Evolutionary conservation across 2,329 filamentous ascomycete genomes (phyloP), one percentile per base, ranked within the genome.

Genomic region (Fusarium pilosicola): DNA sequence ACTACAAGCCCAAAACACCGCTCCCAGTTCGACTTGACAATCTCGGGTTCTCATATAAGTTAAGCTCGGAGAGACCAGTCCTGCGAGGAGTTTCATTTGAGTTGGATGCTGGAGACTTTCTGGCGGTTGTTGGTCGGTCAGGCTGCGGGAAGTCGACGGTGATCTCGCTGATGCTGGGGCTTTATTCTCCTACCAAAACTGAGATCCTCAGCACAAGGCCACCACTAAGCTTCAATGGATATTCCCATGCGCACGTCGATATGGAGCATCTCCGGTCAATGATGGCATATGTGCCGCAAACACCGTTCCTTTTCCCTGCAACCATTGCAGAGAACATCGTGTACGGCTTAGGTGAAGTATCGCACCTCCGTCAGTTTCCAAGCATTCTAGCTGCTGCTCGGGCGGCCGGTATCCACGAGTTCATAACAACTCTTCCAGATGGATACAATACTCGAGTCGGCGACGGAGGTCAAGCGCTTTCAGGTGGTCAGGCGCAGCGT

Each of bases 121-220:
- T 91, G 1, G 94, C 94, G 6, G 90, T 98, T 26, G 94, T 97
- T 5, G 95, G 96, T 2, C 84, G 89, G 2, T 97, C 95, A 0
- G 96, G 96, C 0, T 94, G 92, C n/a, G 96, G 96, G 2, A 98
- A 99, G 83, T 95, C 93, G 20, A 98, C 96, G 0, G 86, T 98
- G 41, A 88, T 92, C 1, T 89, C 92, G 0, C 84, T 98, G 0
- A 85, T 98, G 0, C 83, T 97, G 8, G 90, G 92, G 2, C 85
- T 98, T 0, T 94, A 96, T 74, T 74, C 81, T 5, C 86, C 87
- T 1, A n/a, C 52, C 42, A 6, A 62, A 52, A 13, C 54, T 4
- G 28, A 68, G 3, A 28, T 62, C 12, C 26, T 66, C 44, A 59
- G 61, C 15, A 62, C 36, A 14, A 17, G 42, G 15, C 67, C 74